These are phyloP conservation scores for Lactarius quietus DNA, from an alignment of 768 basidiomycete species.

Conservation along the genomic window DNA sequence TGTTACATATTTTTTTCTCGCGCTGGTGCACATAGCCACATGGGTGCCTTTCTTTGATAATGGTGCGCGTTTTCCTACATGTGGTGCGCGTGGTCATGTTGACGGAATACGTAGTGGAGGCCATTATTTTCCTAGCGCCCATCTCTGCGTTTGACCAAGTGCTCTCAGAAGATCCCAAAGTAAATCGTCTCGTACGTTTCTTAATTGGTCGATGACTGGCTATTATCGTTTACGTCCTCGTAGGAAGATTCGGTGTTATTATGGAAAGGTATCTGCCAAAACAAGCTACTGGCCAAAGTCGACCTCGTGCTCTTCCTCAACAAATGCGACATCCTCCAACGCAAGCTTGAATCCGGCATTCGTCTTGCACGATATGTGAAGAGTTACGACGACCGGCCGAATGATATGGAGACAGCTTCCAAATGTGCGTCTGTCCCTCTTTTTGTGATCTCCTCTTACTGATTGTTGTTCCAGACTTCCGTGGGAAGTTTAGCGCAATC, in stretches of 20 bases:
- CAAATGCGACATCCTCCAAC: conserved; percentile 71
- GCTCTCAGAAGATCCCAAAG: conserved; percentile 47
- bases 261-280: conserved; percentile 70
- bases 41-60: conserved; percentile 58
- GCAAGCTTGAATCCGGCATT: conserved; percentile 63
- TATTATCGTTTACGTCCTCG: background rate
- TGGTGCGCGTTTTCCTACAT: conserved; percentile 31
- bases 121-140: conserved; percentile 58
- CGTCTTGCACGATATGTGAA: conserved; percentile 64
- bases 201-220: background rate
- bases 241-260: conserved; percentile 76
- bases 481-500: conserved; percentile 69
- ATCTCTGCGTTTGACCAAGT: conserved; percentile 57
- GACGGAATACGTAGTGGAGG: conserved; percentile 31
- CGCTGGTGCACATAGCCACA: conserved; percentile 34
- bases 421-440: conserved; percentile 47
- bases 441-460: background rate
- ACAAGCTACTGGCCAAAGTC: conserved; percentile 65
- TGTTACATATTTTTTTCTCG: conserved; percentile 4
- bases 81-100: background rate
- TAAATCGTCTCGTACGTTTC: conserved; percentile 46
- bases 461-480: conserved; percentile 45
- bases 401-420: conserved; percentile 64
- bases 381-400: conserved; percentile 64
- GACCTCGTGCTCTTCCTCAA: conserved; percentile 79